Percentiles rank a stretch among this genome's conserved stretches.
Evolutionary conservation across 1,284 basidiomycete genomes (phyloP).

Genomic region (Cutaneotrichosporon cavernicola): DNA sequence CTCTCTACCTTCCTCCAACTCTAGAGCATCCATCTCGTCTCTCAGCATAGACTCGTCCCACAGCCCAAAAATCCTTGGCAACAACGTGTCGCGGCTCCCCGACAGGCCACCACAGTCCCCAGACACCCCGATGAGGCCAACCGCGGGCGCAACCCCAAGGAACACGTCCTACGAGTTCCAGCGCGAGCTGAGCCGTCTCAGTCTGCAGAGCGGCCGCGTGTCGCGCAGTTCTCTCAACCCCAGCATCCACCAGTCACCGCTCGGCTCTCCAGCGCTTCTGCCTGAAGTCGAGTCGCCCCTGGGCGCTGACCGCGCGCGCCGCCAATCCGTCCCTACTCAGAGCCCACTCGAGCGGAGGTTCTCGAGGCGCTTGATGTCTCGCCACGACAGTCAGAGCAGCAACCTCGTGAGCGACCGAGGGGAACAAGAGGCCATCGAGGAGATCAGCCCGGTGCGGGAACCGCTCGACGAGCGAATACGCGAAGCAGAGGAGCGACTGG

Average conservation of each 20-base stretch:
- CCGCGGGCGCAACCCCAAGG: slow-evolving; percentile 5
- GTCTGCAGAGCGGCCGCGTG: slow-evolving; percentile 3
- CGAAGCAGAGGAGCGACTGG: slow-evolving; percentile 39
- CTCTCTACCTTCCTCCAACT: slow-evolving; percentile 16
- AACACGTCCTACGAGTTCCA: slow-evolving; percentile 14
- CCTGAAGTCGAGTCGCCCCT: slow-evolving; percentile 3
- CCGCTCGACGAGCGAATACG: slow-evolving; percentile 40
- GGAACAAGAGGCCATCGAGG: slow-evolving; percentile 15
- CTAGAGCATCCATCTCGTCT: slow-evolving; percentile 22
- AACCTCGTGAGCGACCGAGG: slow-evolving; percentile 9
- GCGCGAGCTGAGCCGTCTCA: slow-evolving; percentile 10
- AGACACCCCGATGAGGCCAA: not conserved
- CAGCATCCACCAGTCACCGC: slow-evolving; percentile 11
- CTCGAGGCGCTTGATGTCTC: slow-evolving; percentile 17
- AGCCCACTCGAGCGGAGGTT: slow-evolving; percentile 22
- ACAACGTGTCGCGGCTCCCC: slow-evolving; percentile 8
- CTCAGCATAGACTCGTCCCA: slow-evolving; percentile 28
- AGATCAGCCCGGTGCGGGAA: not conserved
- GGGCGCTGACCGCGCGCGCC: not conserved
- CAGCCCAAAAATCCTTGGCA: slow-evolving; percentile 15
- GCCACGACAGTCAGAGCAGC: slow-evolving; percentile 13
- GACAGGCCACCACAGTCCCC: slow-evolving; percentile 1
- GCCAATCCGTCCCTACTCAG: not conserved
- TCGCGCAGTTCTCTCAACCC: not conserved
- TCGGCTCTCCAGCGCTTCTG: not conserved